phyloP scores from a whole-genome alignment of 345 rosid genomes.

The Iberis pinnata region DNA sequence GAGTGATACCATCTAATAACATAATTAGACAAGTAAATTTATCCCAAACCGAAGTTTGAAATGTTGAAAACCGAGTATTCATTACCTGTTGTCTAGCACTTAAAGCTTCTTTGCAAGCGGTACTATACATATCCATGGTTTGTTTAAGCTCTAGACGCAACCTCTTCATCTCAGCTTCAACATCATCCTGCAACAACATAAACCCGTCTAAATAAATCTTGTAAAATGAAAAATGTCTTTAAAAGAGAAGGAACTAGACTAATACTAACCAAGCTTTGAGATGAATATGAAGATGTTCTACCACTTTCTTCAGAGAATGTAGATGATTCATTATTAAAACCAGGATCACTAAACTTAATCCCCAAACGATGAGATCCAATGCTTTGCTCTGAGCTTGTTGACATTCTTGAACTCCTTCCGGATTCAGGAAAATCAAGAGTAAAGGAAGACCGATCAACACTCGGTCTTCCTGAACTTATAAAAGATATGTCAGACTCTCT shows the following conservation, averaged over 20 bases:
- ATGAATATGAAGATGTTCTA: constrained; percentile 51
- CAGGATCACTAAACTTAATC: constrained; percentile 37
- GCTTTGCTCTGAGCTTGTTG: constrained; percentile 59
- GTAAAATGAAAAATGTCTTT: background rate
- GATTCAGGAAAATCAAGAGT: constrained; percentile 47
- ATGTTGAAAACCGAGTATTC: too few species aligned
- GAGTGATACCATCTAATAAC: too few species aligned
- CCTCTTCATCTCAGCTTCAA: constrained; percentile 85
- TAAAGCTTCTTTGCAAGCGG: constrained; percentile 87
- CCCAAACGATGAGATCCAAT: constrained; percentile 47
- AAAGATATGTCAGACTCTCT: constrained; percentile 64
- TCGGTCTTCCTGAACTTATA: constrained; percentile 73
- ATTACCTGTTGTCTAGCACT: constrained; percentile 67
- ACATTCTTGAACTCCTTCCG: constrained; percentile 37
- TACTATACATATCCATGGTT: constrained; percentile 86
- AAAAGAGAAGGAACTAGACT: background rate
- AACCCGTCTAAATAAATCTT: background rate
- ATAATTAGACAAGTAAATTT: too few species aligned
- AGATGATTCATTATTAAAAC: constrained; percentile 37
- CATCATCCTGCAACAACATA: constrained; percentile 52
- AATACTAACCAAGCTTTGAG: constrained; percentile 48
- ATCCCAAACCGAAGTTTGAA: too few species aligned
- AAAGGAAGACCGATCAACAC: constrained; percentile 50
- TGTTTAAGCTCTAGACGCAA: constrained; percentile 76
- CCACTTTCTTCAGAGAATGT: constrained; percentile 50